Conservation (phyloP, 495 filamentous ascomycete genomes). For the Neurospora sp. region DNA sequence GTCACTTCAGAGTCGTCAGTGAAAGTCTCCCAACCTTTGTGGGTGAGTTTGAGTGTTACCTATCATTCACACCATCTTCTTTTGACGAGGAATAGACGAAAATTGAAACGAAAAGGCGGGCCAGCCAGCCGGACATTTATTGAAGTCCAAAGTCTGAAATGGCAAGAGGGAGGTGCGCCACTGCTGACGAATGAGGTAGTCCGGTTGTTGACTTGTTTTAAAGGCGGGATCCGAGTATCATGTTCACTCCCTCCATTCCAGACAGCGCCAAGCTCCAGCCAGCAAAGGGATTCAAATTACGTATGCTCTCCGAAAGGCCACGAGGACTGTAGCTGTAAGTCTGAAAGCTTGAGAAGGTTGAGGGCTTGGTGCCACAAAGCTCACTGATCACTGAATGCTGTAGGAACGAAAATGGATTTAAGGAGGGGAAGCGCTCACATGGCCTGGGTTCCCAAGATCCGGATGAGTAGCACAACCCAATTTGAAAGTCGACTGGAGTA, state of each 20-base stretch:
- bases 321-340: neutral
- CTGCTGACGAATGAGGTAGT: neutral
- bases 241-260: neutral
- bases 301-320: neutral
- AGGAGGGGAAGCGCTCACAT: neutral
- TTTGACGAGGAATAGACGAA: neutral
- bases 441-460: neutral
- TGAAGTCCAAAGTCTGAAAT: neutral
- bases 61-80: neutral
- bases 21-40: no score
- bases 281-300: neutral
- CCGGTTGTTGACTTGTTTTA: neutral
- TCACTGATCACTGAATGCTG: neutral
- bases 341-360: neutral
- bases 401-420: neutral
- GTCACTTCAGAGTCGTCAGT: no score
- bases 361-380: neutral
- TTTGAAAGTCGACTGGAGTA: neutral
- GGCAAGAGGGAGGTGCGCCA: neutral
- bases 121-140: neutral
- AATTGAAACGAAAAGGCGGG: neutral
- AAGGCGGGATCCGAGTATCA: neutral
- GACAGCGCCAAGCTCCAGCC: neutral
- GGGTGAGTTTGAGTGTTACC: neutral
- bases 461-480: neutral